Conservation (phyloP, 2,329 filamentous ascomycete genomes). For the Gaeumannomyces tritici region DNA sequence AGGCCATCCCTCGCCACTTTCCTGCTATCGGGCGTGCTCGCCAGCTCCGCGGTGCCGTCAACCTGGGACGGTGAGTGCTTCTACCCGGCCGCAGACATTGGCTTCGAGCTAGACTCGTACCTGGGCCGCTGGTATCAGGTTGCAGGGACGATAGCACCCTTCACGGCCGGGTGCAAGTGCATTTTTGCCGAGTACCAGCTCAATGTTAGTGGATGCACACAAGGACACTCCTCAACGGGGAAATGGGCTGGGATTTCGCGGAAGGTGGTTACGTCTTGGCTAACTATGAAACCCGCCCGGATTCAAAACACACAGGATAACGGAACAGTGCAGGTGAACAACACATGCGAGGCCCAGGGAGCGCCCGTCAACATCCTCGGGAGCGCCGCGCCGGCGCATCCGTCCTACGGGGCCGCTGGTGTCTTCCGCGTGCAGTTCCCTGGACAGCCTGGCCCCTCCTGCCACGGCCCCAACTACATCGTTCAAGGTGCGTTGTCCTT, state of each 20-base stretch:
- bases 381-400: slow-evolving; percentile 16
- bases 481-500: slow-evolving; percentile 15
- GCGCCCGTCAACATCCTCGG: slow-evolving; percentile 19
- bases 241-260: too few species aligned
- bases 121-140: slow-evolving; percentile 24
- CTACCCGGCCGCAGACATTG: slow-evolving; percentile 18
- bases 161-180: slow-evolving; percentile 21
- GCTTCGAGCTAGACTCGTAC: slow-evolving; percentile 19
- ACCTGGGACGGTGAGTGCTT: slow-evolving; percentile 21
- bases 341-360: slow-evolving; percentile 18
- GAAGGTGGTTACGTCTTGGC: too few species aligned
- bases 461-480: slow-evolving; percentile 22
- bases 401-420: slow-evolving; percentile 18
- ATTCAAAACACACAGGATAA: slow-evolving; percentile 16
- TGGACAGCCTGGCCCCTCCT: slow-evolving; percentile 16
- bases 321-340: slow-evolving; percentile 21
- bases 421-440: slow-evolving; percentile 22
- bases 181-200: slow-evolving; percentile 20
- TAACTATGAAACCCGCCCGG: too few species aligned
- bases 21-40: not conserved
- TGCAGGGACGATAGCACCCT: slow-evolving; percentile 20
- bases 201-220: slow-evolving; percentile 14
- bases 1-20: not conserved
- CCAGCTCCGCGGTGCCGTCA: slow-evolving; percentile 12
- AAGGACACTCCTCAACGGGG: not conserved